Evolutionary conservation across 2,329 filamentous ascomycete genomes (phyloP).

Genomic region (Leptosphaerulina australis): DNA sequence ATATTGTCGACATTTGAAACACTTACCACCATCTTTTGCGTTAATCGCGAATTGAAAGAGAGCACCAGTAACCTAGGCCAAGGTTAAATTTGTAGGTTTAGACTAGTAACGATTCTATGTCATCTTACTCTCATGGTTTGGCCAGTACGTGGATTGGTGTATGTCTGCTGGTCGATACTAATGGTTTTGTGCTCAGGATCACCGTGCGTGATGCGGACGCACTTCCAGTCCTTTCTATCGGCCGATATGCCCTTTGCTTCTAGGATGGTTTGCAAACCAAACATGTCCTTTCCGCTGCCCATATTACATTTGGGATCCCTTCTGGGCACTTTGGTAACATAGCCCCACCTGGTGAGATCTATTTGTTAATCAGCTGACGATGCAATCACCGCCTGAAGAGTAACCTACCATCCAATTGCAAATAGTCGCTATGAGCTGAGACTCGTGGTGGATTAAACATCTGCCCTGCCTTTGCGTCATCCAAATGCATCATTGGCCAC

Average conservation of each 20-base stretch:
- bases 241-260: slow-evolving; percentile 3
- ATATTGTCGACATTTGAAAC: no score
- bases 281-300: slow-evolving; percentile 7
- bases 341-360: slow-evolving; percentile 12
- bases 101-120: neutral
- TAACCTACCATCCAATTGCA: slow-evolving; percentile 2
- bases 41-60: slow-evolving; percentile 9
- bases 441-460: neutral
- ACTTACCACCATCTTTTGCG: slow-evolving; percentile 8
- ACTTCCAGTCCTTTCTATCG: slow-evolving; percentile 10
- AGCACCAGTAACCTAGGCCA: neutral
- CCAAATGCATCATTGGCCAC: slow-evolving; percentile 7
- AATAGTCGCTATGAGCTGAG: slow-evolving; percentile 6
- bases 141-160: slow-evolving; percentile 1
- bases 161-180: slow-evolving; percentile 3
- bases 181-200: slow-evolving; percentile 3
- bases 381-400: neutral
- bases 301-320: slow-evolving; percentile 8
- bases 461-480: slow-evolving; percentile 3
- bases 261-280: neutral
- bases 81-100: neutral
- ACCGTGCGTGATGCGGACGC: slow-evolving; percentile 10
- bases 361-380: neutral
- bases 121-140: neutral
- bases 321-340: slow-evolving; percentile 1